Conservation (phyloP, 495 filamentous ascomycete genomes). For the Tuber borchii region DNA sequence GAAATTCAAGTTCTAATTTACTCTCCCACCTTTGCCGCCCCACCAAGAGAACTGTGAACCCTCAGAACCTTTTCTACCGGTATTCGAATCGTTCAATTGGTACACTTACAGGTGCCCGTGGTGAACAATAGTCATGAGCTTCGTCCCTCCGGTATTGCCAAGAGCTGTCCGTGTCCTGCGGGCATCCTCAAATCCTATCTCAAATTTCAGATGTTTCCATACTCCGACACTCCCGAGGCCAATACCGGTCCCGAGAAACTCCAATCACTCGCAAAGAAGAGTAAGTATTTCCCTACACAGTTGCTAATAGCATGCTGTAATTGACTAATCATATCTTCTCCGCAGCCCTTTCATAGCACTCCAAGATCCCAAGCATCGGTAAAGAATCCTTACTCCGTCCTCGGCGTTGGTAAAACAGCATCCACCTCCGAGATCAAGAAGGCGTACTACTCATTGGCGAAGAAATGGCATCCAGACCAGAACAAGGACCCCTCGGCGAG, state of each 20-base stretch:
- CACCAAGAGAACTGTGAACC: constrained; percentile 3
- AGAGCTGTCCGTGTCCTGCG: constrained; percentile 27
- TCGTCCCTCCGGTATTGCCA: constrained; percentile 29
- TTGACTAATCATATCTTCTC: constrained; percentile 9
- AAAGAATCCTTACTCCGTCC: constrained; percentile 74
- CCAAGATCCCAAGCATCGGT: constrained; percentile 51
- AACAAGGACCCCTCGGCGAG: constrained; percentile 90
- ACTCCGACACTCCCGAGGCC: constrained; percentile 20
- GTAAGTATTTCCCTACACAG: constrained; percentile 14
- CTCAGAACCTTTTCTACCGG: background rate
- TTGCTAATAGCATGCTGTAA: background rate
- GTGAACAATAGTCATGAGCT: constrained; percentile 23
- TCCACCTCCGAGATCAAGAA: constrained; percentile 91
- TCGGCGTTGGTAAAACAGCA: constrained; percentile 76
- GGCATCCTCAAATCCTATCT: constrained; percentile 7
- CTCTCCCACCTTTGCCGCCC: constrained; percentile 5
- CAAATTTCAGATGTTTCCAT: constrained; percentile 31
- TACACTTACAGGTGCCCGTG: background rate
- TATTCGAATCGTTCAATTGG: constrained; percentile 1
- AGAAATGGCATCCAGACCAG: constrained; percentile 96
- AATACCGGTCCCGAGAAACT: constrained; percentile 7
- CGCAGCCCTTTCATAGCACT: constrained; percentile 71
- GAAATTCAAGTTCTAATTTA: background rate
- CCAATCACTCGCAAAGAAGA: constrained; percentile 15
- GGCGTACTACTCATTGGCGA: constrained; percentile 95